These are phyloP conservation scores for Aspergillus leporis DNA, from an alignment of 495 filamentous ascomycete genomes.

Conservation along the genomic window DNA sequence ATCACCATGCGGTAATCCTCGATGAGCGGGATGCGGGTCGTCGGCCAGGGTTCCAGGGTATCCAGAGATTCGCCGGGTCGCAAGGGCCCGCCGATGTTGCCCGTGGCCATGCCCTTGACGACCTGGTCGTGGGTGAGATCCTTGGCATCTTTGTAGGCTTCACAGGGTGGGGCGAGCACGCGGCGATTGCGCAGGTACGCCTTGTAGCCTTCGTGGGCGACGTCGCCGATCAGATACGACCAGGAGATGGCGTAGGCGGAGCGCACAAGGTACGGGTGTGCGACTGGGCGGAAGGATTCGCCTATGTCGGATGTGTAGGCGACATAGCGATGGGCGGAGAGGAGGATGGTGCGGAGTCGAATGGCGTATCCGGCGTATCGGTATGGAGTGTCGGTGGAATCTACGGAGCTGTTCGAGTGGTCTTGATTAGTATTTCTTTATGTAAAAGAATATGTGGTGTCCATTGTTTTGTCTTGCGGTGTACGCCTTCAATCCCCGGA, in stretches of 20 bases:
- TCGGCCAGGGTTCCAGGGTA: conserved; percentile 33
- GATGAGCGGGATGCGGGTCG: conserved; percentile 62
- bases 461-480: not conserved
- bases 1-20: conserved; percentile 92
- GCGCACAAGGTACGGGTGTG: conserved; percentile 78
- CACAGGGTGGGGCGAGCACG: conserved; percentile 38
- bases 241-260: conserved; percentile 89
- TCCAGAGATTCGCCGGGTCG: conserved; percentile 18
- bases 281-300: conserved; percentile 92
- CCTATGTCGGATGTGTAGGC: conserved; percentile 97
- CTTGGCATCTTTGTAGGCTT: conserved; percentile 46
- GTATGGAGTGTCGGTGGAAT: conserved; percentile 79
- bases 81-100: conserved; percentile 31
- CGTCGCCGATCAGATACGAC: conserved; percentile 89
- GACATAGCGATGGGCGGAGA: conserved; percentile 91
- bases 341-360: conserved; percentile 82
- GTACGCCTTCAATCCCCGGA: no score
- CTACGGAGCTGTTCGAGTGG: conserved; percentile 58
- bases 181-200: conserved; percentile 81
- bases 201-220: conserved; percentile 93
- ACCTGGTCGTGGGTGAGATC: conserved; percentile 30
- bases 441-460: no score
- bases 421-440: conserved; percentile 7
- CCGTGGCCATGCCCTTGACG: conserved; percentile 42
- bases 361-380: conserved; percentile 93